phyloP scores from a whole-genome alignment of 352 stramenopile species.

The Globisporangium sylvaticum region DNA sequence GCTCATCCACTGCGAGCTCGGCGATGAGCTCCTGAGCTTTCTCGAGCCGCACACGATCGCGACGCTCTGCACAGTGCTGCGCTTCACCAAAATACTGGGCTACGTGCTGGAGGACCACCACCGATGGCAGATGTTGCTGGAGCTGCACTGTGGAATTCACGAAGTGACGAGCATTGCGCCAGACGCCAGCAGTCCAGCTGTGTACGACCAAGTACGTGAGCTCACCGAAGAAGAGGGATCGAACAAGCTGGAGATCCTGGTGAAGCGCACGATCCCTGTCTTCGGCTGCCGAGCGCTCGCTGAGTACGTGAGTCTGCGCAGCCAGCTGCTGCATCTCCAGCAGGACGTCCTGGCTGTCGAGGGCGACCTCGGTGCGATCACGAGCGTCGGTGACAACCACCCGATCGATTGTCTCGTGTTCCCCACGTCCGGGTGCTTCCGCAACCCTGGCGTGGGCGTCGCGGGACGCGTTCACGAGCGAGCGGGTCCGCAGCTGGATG shows the following conservation, averaged over 20 bases:
- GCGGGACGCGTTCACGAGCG: conserved; percentile 45
- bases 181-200: not conserved
- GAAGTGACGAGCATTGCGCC: not conserved
- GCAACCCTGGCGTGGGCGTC: conserved; percentile 40
- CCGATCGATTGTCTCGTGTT: conserved; percentile 62
- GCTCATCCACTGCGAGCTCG: conserved; percentile 8
- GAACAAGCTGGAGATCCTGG: not conserved
- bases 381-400: conserved; percentile 15
- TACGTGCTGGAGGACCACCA: conserved; percentile 2
- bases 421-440: conserved; percentile 36
- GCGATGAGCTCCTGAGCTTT: conserved; percentile 13
- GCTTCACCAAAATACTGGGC: not conserved
- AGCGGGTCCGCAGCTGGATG: conserved; percentile 29
- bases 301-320: conserved; percentile 41
- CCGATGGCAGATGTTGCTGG: conserved; percentile 2
- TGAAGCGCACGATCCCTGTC: not conserved
- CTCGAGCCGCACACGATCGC: conserved; percentile 12
- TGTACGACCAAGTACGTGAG: not conserved
- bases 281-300: conserved; percentile 16
- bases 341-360: conserved; percentile 30
- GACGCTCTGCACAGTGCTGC: not conserved
- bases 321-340: conserved; percentile 36
- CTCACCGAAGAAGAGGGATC: not conserved
- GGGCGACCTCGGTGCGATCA: conserved; percentile 43
- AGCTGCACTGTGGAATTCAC: conserved; percentile 5